Base-by-base conservation (phyloP, 148 eudicot species). In the Amaranthus palmeri region DNA sequence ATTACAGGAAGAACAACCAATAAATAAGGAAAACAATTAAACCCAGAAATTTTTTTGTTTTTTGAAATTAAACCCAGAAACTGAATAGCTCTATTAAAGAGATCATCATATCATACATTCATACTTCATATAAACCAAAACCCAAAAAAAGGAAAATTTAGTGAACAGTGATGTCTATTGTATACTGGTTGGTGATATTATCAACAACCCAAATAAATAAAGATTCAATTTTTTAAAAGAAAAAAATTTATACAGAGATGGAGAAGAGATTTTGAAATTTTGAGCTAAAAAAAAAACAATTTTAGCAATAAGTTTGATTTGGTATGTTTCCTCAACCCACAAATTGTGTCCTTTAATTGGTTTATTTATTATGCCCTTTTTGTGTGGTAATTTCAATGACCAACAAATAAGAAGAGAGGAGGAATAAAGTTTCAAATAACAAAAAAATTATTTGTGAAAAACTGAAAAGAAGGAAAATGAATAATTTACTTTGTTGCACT, bases 51-150 rank as follows among this genome's bases (percentile, higher is more conserved):
- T n/a, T n/a, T n/a, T n/a, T n/a, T n/a, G n/a, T n/a, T n/a, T n/a
- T n/a, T n/a, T n/a, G n/a, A n/a, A 73, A 54, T 78, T 58, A 78
- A 46, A 72, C 69, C 68, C 80, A 78, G 57, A 51, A 10, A 61
- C 13, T 68, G 47, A 72, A 67, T 46, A 73, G 73, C 77, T 73
- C 65, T 36, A 41, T 68, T 73, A 12, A 61, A 61, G 57, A 56
- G 75, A 73, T 72, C 46, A 68, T 2, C 56, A 59, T 25, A 25
- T 25, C 36, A 25, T 25, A 25, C 36, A 25, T 25, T 25, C 36
- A 25, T 40, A 55, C 73, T 72, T 7, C 53, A 54, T 6, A 42
- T 5, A 53, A 50, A 45, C 3, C 14, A 47, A 65, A 49, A 6
- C 2, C 43, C 17, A 1, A 0, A 15, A 46, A 62, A 45, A 25